Base-by-base conservation (phyloP, 1,284 basidiomycete genomes). In the Earliella scabrosa region DNA sequence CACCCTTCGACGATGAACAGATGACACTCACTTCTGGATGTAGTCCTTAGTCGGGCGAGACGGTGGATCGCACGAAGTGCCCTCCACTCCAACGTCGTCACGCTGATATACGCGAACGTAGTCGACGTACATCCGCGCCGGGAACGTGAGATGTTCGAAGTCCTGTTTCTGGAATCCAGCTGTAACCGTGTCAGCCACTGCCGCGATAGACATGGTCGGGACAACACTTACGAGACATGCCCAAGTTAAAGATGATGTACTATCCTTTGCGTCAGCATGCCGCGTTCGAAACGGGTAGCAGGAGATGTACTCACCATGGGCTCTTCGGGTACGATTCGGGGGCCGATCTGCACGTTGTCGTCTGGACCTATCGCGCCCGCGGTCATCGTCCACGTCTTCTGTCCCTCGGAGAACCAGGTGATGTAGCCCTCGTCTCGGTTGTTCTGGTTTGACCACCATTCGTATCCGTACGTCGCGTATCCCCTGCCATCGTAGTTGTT, bases 51-150 rank as follows among this genome's bases (percentile, higher is more conserved):
- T 92, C 2, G 90, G 90, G 59, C 81, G 77, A 34, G 72, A 76
- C 4, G 82, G 71, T 16, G 90, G 90, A 67, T 86, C 73, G 63
- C 90, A 92, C 18, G 60, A 50, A 2, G 80, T 81, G 41, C 87
- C 61, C 4, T 81, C 83, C 47, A 85, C 76, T 67, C 76, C 73
- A 29, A 81, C 68, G 23, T 81, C 87, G 52, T 81, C 68, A 24
- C 87, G 80, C 71, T 93, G 90, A 62, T 93, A 93, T 41, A 93
- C 78, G 32, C 90, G 85, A 16, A 93, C 78, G 61, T 92, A 92
- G 68, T 93, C 90, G 52, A 93, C 72, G 60, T 82, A 83, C 87
- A 92, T 90, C 62, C 76, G 73, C 21, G 77, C 72, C 2, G 91
- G 91, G 77, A 93, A 93, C 50, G 71, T 64, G 39, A 92, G 68